A percentile compares a stretch with the other conserved stretches of the same genome.
Conservation (phyloP, 352 stramenopile species). For the Globisporangium cederbergense region DNA sequence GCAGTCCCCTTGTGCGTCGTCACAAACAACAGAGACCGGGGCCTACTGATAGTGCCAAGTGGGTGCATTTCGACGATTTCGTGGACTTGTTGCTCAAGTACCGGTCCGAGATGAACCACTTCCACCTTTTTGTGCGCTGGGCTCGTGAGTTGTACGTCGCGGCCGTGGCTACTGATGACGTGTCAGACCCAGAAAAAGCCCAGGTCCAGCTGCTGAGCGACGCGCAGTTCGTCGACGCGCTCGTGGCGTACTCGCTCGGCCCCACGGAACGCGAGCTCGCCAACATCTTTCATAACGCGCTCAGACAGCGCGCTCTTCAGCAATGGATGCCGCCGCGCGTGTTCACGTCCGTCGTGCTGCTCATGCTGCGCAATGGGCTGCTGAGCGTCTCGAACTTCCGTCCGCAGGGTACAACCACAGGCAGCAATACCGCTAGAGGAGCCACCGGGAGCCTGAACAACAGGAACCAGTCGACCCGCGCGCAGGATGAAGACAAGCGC, state of each 20-base stretch:
- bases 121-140: slow-evolving; percentile 61
- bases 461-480: slow-evolving; percentile 21
- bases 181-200: background rate
- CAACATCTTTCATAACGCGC: slow-evolving; percentile 68
- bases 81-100: slow-evolving; percentile 61
- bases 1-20: slow-evolving; percentile 44
- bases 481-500: slow-evolving; percentile 35
- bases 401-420: slow-evolving; percentile 17
- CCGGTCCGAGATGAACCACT: slow-evolving; percentile 55
- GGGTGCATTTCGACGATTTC: slow-evolving; percentile 59
- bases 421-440: background rate
- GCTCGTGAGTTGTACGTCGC: slow-evolving; percentile 47
- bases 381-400: slow-evolving; percentile 55
- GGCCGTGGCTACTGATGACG: slow-evolving; percentile 12
- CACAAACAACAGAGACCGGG: slow-evolving; percentile 8
- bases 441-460: background rate
- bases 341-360: slow-evolving; percentile 60
- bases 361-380: slow-evolving; percentile 53
- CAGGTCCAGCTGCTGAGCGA: slow-evolving; percentile 39
- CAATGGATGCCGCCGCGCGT: slow-evolving; percentile 54
- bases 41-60: slow-evolving; percentile 14
- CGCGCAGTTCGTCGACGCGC: slow-evolving; percentile 36
- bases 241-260: slow-evolving; percentile 43
- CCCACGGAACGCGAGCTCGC: slow-evolving; percentile 45
- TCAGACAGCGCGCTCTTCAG: slow-evolving; percentile 52